Base-by-base conservation (phyloP, 352 stramenopile genomes). In the Phytophthora aleatoria region DNA sequence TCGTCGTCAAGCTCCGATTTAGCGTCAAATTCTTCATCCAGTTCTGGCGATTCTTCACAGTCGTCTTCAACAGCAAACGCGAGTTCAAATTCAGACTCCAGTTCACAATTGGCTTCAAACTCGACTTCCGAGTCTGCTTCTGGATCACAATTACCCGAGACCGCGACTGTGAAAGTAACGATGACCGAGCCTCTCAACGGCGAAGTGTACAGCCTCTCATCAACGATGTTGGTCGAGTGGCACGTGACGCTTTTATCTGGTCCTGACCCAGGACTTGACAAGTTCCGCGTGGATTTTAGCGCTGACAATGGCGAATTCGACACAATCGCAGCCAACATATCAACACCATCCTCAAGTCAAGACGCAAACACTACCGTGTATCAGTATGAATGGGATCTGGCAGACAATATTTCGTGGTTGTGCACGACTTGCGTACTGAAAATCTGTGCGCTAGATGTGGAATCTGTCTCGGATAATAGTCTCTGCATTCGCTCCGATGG, bases 401-500 rank as follows among this genome's bases (percentile, higher is more conserved):
- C 67, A 3, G 43, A 61, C 28, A 79, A 83, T 44, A 65, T 58
- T 15, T 73, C 71, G 52, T 69, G 76, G 36, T 16, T 79, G 41
- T 89, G 79, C 48, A 76, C 61, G 1, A 70, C 48, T 9, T 89
- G 79, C 28, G 79, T 87, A 30, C 59, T 89, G 24, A 67, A 71
- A 38, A 60, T 87, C 3, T 89, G 79, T 45, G 69, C 68, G 1
- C 27, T 76, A 27, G 44, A 67, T 28, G 50, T 70, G 50, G 26
- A 47, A 16, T 58, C 54, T 24, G 48, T 50, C 24, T 49, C 68
- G 6, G 27, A 53, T 13, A 38, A 60, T 7, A 72, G 67, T 28
- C 48, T 88, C 10, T 89, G 79, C 35, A 79, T 89, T 36, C 79
- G 79, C 27, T 82, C 77, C 0, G 79, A 89, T 38, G 77, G 79